A percentile compares a stretch with the other conserved stretches of the same genome.
These are phyloP conservation scores for Fusarium sp. DNA, from an alignment of 2,329 filamentous ascomycete genomes.

Conservation along the genomic window DNA sequence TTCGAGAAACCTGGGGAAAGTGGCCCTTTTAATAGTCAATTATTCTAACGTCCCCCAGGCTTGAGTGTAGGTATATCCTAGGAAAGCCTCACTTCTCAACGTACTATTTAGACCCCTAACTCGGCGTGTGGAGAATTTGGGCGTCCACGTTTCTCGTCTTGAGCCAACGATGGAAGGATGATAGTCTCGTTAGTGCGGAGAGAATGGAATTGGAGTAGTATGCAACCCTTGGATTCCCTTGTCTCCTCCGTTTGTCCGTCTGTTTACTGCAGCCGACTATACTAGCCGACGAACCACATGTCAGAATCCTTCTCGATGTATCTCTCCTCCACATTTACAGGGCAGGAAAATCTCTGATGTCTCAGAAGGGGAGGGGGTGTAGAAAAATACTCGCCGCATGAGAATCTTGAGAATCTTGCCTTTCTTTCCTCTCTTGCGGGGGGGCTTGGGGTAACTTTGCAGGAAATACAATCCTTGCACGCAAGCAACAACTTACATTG, in stretches of 20 bases:
- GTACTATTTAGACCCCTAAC: conserved; percentile 1
- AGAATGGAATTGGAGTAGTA: conserved; percentile 2
- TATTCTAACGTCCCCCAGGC: background rate
- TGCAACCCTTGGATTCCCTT: conserved; percentile 10
- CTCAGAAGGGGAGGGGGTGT: conserved; percentile 10
- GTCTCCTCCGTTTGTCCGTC: conserved; percentile 37
- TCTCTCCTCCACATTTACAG: background rate
- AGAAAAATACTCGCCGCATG: background rate
- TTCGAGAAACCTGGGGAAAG: background rate
- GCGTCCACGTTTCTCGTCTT: conserved; percentile 13
- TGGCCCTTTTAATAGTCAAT: conserved; percentile 36
- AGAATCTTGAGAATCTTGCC: background rate
- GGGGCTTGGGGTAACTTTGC: conserved; percentile 20
- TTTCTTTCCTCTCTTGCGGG: background rate
- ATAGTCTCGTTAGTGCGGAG: background rate
- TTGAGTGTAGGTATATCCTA: background rate
- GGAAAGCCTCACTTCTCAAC: conserved; percentile 14
- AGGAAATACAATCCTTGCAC: conserved; percentile 26
- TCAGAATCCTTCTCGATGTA: background rate
- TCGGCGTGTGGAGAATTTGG: conserved; percentile 15
- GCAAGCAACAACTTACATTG: conserved; percentile 4
- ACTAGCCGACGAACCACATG: conserved; percentile 25
- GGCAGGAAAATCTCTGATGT: conserved; percentile 4
- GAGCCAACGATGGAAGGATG: background rate
- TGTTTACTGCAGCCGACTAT: conserved; percentile 20